Percentiles rank a stretch among this genome's conserved stretches.
phyloP scores from a whole-genome alignment of 129 eudicot species.

The Pulicaria dysenterica region DNA sequence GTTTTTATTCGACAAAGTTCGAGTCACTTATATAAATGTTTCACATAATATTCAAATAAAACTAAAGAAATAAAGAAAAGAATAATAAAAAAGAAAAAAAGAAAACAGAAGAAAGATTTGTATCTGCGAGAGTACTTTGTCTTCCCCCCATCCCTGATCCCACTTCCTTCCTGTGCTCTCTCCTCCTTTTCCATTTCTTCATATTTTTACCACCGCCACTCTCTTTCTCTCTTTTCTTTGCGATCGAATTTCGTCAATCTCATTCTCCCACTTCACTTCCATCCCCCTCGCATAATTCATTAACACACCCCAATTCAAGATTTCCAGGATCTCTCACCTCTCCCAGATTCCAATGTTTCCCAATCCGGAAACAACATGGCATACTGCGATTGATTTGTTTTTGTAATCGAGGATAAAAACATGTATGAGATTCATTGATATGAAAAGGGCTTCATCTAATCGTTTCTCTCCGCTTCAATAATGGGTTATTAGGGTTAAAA shows the following conservation, averaged over 20 bases:
- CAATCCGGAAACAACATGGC: constrained; percentile 26
- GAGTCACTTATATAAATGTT: too few species aligned
- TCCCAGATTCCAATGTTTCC: constrained; percentile 14
- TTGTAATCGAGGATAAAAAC: neutral
- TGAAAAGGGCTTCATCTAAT: constrained; percentile 11
- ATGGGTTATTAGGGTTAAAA: constrained; percentile 28
- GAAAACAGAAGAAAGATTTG: constrained; percentile 23
- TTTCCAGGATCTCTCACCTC: neutral
- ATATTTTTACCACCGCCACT: constrained; percentile 27
- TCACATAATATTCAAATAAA: neutral
- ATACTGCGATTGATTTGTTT: constrained; percentile 13
- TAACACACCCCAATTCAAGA: constrained; percentile 18
- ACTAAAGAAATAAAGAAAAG: neutral
- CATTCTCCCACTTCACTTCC: constrained; percentile 38
- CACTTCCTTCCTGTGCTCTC: constrained; percentile 13
- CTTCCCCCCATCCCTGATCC: constrained; percentile 37
- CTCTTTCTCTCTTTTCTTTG: constrained; percentile 19
- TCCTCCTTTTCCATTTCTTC: constrained; percentile 24
- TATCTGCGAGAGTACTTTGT: constrained; percentile 29
- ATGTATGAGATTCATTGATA: constrained; percentile 14
- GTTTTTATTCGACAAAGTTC: too few species aligned
- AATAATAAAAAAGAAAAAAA: neutral
- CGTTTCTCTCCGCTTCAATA: neutral
- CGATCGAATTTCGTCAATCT: constrained; percentile 13
- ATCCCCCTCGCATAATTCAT: constrained; percentile 30